Evolutionary conservation across 78 protist species (phyloP).

Genomic region (Pigoraptor vietnamica): DNA sequence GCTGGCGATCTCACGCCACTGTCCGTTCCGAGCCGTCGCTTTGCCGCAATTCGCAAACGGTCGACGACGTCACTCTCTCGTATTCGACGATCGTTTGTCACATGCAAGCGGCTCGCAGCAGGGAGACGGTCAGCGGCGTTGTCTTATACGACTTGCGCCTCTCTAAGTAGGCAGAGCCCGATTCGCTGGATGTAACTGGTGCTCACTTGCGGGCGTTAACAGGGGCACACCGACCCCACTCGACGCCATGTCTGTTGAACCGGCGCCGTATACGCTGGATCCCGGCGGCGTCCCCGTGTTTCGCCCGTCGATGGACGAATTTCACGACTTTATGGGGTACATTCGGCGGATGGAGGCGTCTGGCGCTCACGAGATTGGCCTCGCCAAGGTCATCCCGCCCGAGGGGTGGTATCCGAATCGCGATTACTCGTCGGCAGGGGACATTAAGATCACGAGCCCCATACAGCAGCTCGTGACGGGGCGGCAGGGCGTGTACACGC

Average conservation of each 20-base stretch:
- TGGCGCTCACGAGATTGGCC: background rate
- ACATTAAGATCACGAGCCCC: background rate
- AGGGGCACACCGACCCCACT: background rate
- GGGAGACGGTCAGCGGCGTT: no score
- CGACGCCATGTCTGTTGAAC: background rate
- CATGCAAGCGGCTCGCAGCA: no score
- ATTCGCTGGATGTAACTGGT: no score
- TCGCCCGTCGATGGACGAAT: background rate
- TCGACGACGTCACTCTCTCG: no score
- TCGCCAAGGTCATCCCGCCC: constrained; percentile 22
- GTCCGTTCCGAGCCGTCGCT: no score
- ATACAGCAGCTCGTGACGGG: background rate
- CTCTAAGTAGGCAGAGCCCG: no score
- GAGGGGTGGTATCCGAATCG: background rate
- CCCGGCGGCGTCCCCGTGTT: constrained; percentile 1
- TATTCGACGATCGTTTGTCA: no score
- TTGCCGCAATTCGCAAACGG: no score
- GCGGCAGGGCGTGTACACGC: background rate
- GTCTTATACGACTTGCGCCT: no score
- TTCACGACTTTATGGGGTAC: background rate
- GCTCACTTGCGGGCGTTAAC: no score
- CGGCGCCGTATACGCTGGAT: background rate
- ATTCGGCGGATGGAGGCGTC: background rate
- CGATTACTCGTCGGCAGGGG: background rate
- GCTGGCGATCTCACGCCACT: no score